Base-by-base conservation (phyloP, 169 alveolate species). In the Cystoisospora suis region DNA sequence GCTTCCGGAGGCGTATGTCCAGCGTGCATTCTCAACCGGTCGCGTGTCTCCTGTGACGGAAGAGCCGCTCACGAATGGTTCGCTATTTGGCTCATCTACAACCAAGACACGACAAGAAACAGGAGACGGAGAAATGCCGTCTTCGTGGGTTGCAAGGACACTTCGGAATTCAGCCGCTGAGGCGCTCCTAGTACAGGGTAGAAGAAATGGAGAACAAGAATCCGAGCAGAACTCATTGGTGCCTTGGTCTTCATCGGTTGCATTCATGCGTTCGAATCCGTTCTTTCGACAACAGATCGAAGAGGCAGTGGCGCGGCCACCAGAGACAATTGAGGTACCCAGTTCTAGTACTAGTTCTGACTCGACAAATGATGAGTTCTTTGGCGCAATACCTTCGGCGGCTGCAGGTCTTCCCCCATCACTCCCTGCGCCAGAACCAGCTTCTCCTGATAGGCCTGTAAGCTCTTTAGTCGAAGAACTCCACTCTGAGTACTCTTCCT, bases 351-450 rank as follows among this genome's bases (percentile, higher is more conserved):
- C n/a, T n/a, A n/a, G n/a, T n/a, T n/a, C n/a, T n/a, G n/a, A n/a
- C n/a, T n/a, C n/a, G n/a, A n/a, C n/a, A n/a, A 15, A 53, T 53
- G 65, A 12, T 15, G 65, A 12, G 29, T 12, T 23, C 65, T 12
- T 23, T 15, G 65, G 65, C 29, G 65, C 29, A 53, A 53, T 53
- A 15, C 29, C 65, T 53, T 23, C 65, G 12, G 65, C 65, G 12
- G 65, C 65, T 53, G 65, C 65, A 15, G 65, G 29, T 53, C 65
- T 23, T 53, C 65, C 65, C 23, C 65, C 65, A 85, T 58, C 90
- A 85, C 77, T 69, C 56, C 81, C 90, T 36, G 90, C 90, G 56
- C 49, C 90, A 56, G 59, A 59, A 58, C 81, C 90, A n/a, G 90
- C 81, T 7, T n/a, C 79, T n/a, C 42, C 77, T 27, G 4, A 12